A percentile compares a stretch with the other conserved stretches of the same genome.
phyloP scores from a whole-genome alignment of 768 basidiomycete genomes.

The Paxillus ammoniavirescens region DNA sequence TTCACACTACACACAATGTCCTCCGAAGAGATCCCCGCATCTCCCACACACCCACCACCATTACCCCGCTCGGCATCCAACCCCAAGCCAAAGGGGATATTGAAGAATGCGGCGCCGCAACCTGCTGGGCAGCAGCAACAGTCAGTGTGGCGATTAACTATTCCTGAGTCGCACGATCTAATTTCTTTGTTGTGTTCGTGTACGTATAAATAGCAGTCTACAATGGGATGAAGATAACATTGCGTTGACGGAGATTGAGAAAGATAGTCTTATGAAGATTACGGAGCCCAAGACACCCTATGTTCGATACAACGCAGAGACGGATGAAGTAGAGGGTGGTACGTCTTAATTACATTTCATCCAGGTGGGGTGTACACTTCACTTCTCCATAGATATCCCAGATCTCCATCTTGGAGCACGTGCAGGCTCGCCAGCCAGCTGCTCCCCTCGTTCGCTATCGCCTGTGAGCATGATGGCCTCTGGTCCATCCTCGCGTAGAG shows the following conservation, averaged over 20 bases:
- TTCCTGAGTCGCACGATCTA: not conserved
- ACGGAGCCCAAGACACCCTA: conserved; percentile 97
- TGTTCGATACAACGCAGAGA: conserved; percentile 85
- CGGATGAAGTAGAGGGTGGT: conserved; percentile 87
- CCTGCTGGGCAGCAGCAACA: conserved; percentile 43
- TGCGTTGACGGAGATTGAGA: conserved; percentile 87
- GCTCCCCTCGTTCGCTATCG: conserved; percentile 47
- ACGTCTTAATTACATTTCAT: conserved; percentile 18
- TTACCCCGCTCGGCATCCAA: conserved; percentile 62
- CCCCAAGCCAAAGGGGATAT: conserved; percentile 81
- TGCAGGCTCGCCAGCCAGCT: conserved; percentile 34
- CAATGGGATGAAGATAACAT: conserved; percentile 97
- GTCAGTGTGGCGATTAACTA: conserved; percentile 39
- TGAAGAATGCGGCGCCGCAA: conserved; percentile 71
- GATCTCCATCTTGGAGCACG: conserved; percentile 57
- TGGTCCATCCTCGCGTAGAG: conserved; percentile 69
- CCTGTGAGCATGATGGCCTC: conserved; percentile 62
- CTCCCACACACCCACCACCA: conserved; percentile 46
- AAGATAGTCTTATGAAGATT: conserved; percentile 98
- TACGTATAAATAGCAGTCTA: conserved; percentile 48
- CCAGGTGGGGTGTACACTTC: not conserved
- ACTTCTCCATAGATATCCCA: conserved; percentile 67
- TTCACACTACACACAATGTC: conserved; percentile 19
- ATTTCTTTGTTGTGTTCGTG: not conserved
- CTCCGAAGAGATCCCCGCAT: conserved; percentile 30